phyloP scores from a whole-genome alignment of 2,329 filamentous ascomycete genomes.

The Sphaerulina vaccinii region DNA sequence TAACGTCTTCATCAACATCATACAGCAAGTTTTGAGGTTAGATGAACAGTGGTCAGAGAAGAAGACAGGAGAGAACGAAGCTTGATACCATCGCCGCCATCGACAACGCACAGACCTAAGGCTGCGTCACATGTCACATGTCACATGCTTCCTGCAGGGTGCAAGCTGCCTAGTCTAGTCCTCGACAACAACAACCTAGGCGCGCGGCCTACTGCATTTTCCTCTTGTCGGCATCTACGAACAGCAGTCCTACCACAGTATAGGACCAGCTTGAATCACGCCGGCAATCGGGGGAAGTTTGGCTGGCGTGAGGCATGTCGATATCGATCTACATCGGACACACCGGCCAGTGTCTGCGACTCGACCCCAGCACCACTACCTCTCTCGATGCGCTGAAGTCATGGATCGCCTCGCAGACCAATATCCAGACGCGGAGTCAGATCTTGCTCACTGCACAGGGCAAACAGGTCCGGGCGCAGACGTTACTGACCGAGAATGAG shows the following conservation, averaged over 20 bases:
- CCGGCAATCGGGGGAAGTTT: constrained; percentile 14
- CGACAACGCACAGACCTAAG: too few relatives aligned
- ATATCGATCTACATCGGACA: constrained; percentile 76
- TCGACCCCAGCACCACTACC: constrained; percentile 72
- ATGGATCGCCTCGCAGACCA: constrained; percentile 73
- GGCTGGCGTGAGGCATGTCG: constrained; percentile 60
- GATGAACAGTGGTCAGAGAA: too few relatives aligned
- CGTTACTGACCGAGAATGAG: constrained; percentile 79
- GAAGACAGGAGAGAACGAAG: too few relatives aligned
- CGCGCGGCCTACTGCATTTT: neutral
- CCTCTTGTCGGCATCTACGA: neutral
- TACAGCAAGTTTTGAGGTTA: too few relatives aligned
- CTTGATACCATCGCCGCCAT: too few relatives aligned
- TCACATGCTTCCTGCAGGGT: too few relatives aligned
- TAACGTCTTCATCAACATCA: too few relatives aligned
- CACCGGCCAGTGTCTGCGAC: constrained; percentile 79
- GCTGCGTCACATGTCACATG: too few relatives aligned
- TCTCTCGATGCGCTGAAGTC: constrained; percentile 80
- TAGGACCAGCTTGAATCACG: constrained; percentile 3
- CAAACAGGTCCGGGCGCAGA: constrained; percentile 78
- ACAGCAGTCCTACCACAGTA: neutral
- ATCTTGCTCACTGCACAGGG: constrained; percentile 84
- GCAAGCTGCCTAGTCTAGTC: neutral
- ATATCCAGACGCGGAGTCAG: constrained; percentile 74
- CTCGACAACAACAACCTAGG: constrained; percentile 4